Evolutionary conservation across 1,284 basidiomycete species (phyloP).

Genomic region (Boletellus dicymbophilus): DNA sequence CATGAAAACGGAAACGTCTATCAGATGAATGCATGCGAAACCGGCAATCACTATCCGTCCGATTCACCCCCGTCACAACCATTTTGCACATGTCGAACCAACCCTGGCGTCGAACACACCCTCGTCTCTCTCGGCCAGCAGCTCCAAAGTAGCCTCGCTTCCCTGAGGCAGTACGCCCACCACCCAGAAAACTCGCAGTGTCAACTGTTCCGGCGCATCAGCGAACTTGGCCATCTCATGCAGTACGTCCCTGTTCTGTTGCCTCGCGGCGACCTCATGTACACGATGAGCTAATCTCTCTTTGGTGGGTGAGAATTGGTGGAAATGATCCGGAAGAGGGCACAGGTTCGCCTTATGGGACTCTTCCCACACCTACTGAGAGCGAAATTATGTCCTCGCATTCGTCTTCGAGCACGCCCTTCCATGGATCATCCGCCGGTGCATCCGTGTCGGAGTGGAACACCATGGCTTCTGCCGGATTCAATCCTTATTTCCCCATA

Average conservation of each 20-base stretch:
- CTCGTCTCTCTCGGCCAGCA: constrained; percentile 65
- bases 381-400: constrained; percentile 70
- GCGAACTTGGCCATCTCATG: constrained; percentile 62
- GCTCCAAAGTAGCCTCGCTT: constrained; percentile 55
- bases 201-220: constrained; percentile 56
- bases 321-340: constrained; percentile 47
- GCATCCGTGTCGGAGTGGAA: constrained; percentile 62
- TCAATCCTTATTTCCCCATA: constrained; percentile 71
- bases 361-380: constrained; percentile 55
- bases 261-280: constrained; percentile 33
- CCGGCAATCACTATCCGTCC: constrained; percentile 43
- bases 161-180: constrained; percentile 62
- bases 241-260: constrained; percentile 51
- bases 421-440: constrained; percentile 37
- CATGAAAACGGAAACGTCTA: constrained; percentile 48
- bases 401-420: constrained; percentile 58
- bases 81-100: constrained; percentile 64
- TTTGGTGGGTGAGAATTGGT: constrained; percentile 36
- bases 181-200: constrained; percentile 58
- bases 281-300: constrained; percentile 32
- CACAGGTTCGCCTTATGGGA: constrained; percentile 40
- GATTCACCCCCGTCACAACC: constrained; percentile 40
- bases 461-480: constrained; percentile 52
- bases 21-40: constrained; percentile 45
- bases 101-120: constrained; percentile 56